Conservation (phyloP, 2,329 filamentous ascomycete genomes). For the Colletotrichum sp. region DNA sequence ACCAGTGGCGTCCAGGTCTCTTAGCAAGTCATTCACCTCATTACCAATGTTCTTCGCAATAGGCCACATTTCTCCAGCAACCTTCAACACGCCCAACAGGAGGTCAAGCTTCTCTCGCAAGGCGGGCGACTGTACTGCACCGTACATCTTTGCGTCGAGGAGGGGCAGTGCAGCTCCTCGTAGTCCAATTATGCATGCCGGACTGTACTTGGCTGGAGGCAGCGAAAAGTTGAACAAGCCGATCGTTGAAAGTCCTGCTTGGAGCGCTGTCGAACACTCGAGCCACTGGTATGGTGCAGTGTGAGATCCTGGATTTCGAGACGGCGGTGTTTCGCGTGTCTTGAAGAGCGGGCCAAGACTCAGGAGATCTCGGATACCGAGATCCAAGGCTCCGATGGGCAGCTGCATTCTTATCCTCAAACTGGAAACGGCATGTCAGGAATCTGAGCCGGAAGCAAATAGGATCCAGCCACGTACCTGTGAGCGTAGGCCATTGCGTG, state of each 20-base stretch:
- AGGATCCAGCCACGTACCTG: conserved; percentile 31
- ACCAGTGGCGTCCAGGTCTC: neutral
- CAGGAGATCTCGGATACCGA: conserved; percentile 5
- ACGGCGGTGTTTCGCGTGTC: neutral
- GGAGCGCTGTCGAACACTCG: conserved; percentile 24
- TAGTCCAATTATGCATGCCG: conserved; percentile 27
- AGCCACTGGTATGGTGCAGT: neutral
- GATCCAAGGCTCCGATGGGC: conserved; percentile 25
- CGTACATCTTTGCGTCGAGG: conserved; percentile 37
- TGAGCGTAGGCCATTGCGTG: conserved; percentile 38
- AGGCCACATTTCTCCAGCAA: conserved; percentile 36
- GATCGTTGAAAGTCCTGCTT: conserved; percentile 34
- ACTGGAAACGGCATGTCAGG: neutral
- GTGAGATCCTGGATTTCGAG: neutral
- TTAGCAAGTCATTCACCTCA: conserved; percentile 6
- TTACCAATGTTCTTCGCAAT: conserved; percentile 32
- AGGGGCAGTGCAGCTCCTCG: conserved; percentile 32
- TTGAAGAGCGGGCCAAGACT: conserved; percentile 13
- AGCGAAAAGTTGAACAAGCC: conserved; percentile 34
- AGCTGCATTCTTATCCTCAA: conserved; percentile 23
- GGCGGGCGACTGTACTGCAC: conserved; percentile 32
- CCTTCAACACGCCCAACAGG: conserved; percentile 32
- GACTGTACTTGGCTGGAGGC: conserved; percentile 30
- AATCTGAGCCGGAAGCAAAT: neutral
- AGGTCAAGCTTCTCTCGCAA: conserved; percentile 35